Conservation (phyloP, 371 early-diverging fungal genomes). For the Mucor mucedo region DNA sequence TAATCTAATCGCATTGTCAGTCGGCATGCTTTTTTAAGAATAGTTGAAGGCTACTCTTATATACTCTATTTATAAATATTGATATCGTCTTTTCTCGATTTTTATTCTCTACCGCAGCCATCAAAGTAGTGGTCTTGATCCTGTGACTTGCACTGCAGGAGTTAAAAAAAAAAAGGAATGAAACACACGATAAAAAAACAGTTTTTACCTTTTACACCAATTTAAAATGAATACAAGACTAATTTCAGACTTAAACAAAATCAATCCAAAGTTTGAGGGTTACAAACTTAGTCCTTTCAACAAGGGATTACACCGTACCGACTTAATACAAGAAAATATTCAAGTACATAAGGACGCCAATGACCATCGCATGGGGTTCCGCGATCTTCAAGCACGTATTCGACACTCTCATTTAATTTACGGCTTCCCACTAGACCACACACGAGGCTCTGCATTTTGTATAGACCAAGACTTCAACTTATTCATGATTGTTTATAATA, state of each 20-base stretch:
- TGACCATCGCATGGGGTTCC: conserved; percentile 48
- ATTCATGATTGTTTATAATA: conserved; percentile 41
- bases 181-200: too few species aligned
- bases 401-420: conserved; percentile 67
- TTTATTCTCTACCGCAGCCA: too few species aligned
- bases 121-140: too few species aligned
- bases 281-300: conserved; percentile 65
- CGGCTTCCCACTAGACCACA: conserved; percentile 39
- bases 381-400: conserved; percentile 72
- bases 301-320: conserved; percentile 39
- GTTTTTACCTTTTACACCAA: too few species aligned
- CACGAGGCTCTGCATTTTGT: conserved; percentile 43
- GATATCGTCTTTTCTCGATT: too few species aligned
- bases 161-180: too few species aligned
- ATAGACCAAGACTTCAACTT: conserved; percentile 49
- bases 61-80: too few species aligned
- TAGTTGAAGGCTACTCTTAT: too few species aligned
- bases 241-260: not conserved
- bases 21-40: too few species aligned
- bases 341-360: conserved; percentile 13
- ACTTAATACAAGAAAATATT: conserved; percentile 24
- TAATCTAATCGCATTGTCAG: too few species aligned
- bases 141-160: too few species aligned
- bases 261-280: conserved; percentile 74
- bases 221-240: conserved; percentile 11